A percentile compares a stretch with the other conserved stretches of the same genome.
Conservation (phyloP, 441 rosid genomes). For the Bruguiera hainesii region DNA sequence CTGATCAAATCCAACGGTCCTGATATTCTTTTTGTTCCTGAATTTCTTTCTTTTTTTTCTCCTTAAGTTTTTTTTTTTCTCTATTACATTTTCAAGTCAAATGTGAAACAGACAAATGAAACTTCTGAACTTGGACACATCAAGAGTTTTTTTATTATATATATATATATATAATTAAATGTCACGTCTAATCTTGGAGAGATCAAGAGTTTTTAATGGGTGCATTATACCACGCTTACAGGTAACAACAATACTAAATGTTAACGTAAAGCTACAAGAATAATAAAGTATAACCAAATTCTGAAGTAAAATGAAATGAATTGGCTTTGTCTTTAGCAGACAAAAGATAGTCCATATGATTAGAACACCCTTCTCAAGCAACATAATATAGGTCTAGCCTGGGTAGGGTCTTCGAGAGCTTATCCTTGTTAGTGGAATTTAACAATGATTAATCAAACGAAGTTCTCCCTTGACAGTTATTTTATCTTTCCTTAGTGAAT, state of each 20-base stretch:
- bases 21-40: constrained; percentile 3
- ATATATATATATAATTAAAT: too few species aligned
- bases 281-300: not conserved
- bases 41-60: not conserved
- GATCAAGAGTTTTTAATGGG: not conserved
- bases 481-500: too few species aligned
- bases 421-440: too few species aligned
- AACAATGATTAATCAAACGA: too few species aligned
- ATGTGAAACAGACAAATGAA: too few species aligned
- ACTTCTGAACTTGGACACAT: not conserved
- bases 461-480: too few species aligned
- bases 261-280: constrained; percentile 17
- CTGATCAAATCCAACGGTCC: constrained; percentile 15
- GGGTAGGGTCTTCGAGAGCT: too few species aligned
- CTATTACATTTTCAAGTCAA: not conserved
- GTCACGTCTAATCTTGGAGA: not conserved
- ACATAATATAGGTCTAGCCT: not conserved
- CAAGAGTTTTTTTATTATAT: too few species aligned
- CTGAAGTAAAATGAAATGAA: not conserved
- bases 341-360: constrained; percentile 4
- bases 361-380: not conserved
- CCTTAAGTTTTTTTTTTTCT: not conserved
- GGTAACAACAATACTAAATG: not conserved
- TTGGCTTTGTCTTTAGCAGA: constrained; percentile 23
- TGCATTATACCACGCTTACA: not conserved